These are phyloP conservation scores for Colletotrichum sp. DNA, from an alignment of 2,329 filamentous ascomycete genomes.

Conservation along the genomic window DNA sequence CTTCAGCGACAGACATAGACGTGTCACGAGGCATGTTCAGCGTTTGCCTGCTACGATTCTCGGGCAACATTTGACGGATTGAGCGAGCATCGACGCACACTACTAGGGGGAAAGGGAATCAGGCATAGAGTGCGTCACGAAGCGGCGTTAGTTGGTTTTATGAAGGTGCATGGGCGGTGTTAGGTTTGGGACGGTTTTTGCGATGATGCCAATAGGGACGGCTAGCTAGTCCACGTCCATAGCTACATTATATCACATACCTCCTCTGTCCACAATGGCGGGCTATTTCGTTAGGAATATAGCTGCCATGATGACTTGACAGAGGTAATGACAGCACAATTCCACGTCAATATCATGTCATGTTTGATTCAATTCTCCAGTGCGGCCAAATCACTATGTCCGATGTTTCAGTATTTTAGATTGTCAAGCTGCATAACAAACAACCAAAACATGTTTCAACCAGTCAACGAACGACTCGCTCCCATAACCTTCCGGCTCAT, in stretches of 20 bases:
- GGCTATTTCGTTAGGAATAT: neutral
- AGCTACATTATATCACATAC: slow-evolving; percentile 14
- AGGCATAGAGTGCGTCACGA: slow-evolving; percentile 14
- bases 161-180: slow-evolving; percentile 20
- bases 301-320: neutral
- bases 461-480: neutral
- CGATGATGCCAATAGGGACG: slow-evolving; percentile 20
- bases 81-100: slow-evolving; percentile 20
- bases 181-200: slow-evolving; percentile 19
- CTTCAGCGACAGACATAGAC: neutral
- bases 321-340: neutral
- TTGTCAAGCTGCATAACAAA: neutral
- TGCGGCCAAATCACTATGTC: neutral
- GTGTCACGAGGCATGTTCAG: neutral
- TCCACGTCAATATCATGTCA: neutral
- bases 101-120: neutral
- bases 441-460: slow-evolving; percentile 15
- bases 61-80: slow-evolving; percentile 12
- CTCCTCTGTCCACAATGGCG: neutral
- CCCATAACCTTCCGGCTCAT: neutral
- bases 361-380: neutral
- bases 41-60: slow-evolving; percentile 3
- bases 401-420: neutral
- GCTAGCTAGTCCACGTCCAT: slow-evolving; percentile 22
- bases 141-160: slow-evolving; percentile 19